phyloP scores from a whole-genome alignment of 192 early-diverging fungal species.

The Allomyces arbusculus region DNA sequence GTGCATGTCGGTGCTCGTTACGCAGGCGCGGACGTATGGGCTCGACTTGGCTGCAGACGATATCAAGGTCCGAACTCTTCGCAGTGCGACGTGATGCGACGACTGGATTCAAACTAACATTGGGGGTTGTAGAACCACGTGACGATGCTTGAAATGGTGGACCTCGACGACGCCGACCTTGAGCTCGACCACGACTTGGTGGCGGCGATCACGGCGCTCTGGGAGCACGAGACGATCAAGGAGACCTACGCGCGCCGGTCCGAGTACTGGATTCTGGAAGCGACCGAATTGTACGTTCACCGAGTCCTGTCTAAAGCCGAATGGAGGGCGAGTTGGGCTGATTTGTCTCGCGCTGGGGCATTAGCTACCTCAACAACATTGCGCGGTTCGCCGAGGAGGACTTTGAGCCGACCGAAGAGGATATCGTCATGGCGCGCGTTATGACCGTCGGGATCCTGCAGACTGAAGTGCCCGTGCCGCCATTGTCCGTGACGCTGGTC shows the following conservation, averaged over 20 bases:
- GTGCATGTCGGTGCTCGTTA: constrained; percentile 1
- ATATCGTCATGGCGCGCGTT: constrained; percentile 2
- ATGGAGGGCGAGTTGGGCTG: too few relatives aligned
- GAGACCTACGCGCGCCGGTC: not conserved
- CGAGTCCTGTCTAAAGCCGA: too few relatives aligned
- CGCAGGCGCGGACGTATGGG: not conserved
- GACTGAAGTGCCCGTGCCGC: constrained; percentile 1
- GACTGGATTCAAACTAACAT: too few relatives aligned
- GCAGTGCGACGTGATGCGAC: too few relatives aligned
- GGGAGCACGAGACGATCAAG: constrained; percentile 2
- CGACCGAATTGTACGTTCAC: constrained; percentile 1
- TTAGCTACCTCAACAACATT: constrained; percentile 2
- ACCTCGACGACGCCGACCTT: not conserved
- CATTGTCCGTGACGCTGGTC: constrained; percentile 1
- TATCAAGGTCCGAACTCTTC: not conserved
- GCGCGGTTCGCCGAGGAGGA: constrained; percentile 3
- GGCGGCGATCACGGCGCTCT: not conserved
- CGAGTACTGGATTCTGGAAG: constrained; percentile 5
- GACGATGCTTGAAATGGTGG: not conserved
- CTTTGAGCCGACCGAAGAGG: constrained; percentile 6
- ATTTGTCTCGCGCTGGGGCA: not conserved
- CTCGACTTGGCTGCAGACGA: not conserved
- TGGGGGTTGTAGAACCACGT: not conserved
- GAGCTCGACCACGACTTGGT: constrained; percentile 1
- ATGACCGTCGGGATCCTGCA: constrained; percentile 4